A percentile compares a stretch with the other conserved stretches of the same genome.
These are phyloP conservation scores for Pseudogymnoascus verrucosus DNA, from an alignment of 2,329 filamentous ascomycete genomes.

Conservation along the genomic window DNA sequence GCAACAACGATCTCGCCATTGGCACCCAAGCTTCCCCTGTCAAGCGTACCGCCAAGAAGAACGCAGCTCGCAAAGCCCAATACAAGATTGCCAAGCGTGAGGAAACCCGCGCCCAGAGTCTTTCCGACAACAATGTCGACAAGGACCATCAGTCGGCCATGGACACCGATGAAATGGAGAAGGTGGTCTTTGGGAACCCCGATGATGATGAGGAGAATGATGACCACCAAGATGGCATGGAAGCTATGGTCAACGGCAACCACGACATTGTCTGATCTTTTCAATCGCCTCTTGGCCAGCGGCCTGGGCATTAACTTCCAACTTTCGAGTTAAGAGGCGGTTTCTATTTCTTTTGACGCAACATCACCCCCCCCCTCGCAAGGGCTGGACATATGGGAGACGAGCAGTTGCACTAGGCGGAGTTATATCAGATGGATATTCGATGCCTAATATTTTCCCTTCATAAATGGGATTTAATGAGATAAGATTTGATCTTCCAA, in stretches of 20 bases:
- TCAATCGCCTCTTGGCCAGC: not conserved
- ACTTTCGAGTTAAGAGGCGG: not conserved
- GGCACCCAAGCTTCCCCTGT: not conserved
- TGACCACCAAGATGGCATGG: not conserved
- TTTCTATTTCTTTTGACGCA: not conserved
- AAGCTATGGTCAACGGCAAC: not conserved
- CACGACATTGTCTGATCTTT: not conserved
- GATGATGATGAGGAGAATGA: not conserved
- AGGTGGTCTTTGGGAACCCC: not conserved
- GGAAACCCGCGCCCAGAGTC: not conserved
- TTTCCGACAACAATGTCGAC: not conserved
- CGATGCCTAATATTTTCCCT: not conserved
- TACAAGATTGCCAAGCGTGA: conserved; percentile 12
- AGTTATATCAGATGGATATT: not conserved
- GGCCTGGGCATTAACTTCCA: not conserved
- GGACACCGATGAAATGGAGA: not conserved
- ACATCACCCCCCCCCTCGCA: not conserved
- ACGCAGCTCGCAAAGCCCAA: conserved; percentile 7
- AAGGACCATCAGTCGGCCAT: not conserved
- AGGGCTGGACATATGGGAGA: not conserved
- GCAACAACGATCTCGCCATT: conserved; percentile 3
- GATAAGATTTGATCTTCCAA: not conserved
- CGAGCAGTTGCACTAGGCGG: not conserved
- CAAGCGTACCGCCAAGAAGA: conserved; percentile 9
- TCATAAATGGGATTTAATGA: not conserved